Base-by-base conservation (phyloP, 2,329 filamentous ascomycete species). In the Pseudogymnoascus sp. region DNA sequence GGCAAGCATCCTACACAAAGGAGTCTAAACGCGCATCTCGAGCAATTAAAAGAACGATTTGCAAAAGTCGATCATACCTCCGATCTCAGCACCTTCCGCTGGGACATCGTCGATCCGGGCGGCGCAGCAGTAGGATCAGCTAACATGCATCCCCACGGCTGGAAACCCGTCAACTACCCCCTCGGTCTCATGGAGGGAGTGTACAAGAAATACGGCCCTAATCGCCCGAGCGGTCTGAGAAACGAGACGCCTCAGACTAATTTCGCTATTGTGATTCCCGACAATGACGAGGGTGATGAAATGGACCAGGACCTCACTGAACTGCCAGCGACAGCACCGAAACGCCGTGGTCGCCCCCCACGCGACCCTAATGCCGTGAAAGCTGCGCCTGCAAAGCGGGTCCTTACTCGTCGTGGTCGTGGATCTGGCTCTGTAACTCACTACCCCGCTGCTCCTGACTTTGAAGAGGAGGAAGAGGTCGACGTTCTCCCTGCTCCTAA, bases 1-100 rank as follows among this genome's bases (percentile, higher is more conserved):
- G 83, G 83, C 13, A 80, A 81, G 62, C 85, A 88, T 69, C 85
- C 85, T 0, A 79, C 79, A 8, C 81, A 85, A 71, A 73, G 78
- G 27, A 72, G 76, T 2, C 72, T 89, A 36, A 89, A 89, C 67
- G 75, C 77, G 31, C 85, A 88, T 73, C 73, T 88, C 63, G 75
- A 61, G 10, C 33, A 29, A n/a, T 13, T 63, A 9, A 63, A 42
- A 29, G 27, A 29, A 13, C 6, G 37, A n/a, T 61, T 63, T 18
- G 31, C 58, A 29, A 58, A 52, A 13, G 61, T 65, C 10, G 52
- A 62, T 31, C 29, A 62, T 6, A 35, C 58, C 4, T 65, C 55
- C 15, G 59, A 65, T 37, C 45, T 65, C 39, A 59, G 40, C 48
- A 63, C 62, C 4, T 31, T 66, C 25, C 59, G 42, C 45, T 65